phyloP scores from a whole-genome alignment of 2,329 filamentous ascomycete species.

The Diaporthe longicolla region DNA sequence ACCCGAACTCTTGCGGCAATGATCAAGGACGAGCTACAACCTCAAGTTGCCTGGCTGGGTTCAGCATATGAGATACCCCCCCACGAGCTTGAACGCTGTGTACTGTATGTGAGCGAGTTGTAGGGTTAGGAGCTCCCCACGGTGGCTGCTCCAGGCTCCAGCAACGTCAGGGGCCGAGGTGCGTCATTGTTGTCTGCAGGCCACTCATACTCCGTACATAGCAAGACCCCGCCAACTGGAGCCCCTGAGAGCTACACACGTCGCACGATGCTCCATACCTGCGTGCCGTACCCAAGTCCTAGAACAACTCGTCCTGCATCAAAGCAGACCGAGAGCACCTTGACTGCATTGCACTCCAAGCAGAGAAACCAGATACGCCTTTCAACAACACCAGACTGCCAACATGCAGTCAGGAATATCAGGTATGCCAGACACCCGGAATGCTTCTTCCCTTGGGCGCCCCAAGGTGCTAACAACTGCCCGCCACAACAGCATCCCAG shows the following conservation, averaged over 20 bases:
- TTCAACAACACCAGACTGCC: neutral
- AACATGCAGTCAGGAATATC: conserved; percentile 44
- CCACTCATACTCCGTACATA: no score
- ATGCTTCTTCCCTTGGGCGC: neutral
- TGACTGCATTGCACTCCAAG: neutral
- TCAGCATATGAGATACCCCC: no score
- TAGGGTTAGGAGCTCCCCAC: conserved; percentile 25
- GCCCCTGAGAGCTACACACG: conserved; percentile 33
- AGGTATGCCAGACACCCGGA: conserved; percentile 17
- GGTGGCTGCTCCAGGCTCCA: conserved; percentile 18
- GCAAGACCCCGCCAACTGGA: conserved; percentile 22
- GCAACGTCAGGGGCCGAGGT: neutral
- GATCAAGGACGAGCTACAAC: neutral
- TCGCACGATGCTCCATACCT: conserved; percentile 22
- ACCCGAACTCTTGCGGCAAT: no score
- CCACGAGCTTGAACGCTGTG: no score
- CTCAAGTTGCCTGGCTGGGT: no score
- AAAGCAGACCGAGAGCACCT: neutral
- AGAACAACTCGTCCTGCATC: neutral
- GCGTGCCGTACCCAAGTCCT: no score
- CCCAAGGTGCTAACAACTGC: neutral
- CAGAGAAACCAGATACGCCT: neutral
- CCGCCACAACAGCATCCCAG: conserved; percentile 71
- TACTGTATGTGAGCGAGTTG: no score
- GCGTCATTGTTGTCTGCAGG: conserved; percentile 33